These are phyloP conservation scores for Cadophora malorum DNA, from an alignment of 2,329 filamentous ascomycete genomes.

Conservation along the genomic window DNA sequence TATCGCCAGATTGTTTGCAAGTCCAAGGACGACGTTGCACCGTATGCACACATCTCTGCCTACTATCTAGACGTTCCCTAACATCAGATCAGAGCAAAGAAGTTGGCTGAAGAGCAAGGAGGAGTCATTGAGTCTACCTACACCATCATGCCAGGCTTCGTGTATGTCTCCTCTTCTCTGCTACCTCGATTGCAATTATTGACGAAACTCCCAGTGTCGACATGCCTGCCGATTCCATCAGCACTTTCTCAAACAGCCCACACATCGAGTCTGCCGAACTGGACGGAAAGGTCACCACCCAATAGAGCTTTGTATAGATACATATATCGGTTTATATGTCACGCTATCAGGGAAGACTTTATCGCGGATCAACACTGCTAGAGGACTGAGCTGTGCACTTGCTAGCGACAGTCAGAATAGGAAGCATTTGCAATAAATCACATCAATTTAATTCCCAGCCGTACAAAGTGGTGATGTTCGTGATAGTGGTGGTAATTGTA, in stretches of 20 bases:
- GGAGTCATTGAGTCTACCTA: conserved; percentile 87
- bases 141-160: conserved; percentile 84
- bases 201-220: conserved; percentile 63
- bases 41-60: conserved; percentile 21
- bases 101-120: conserved; percentile 75
- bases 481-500: too few relatives aligned
- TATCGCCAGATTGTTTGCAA: conserved; percentile 24
- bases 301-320: too few relatives aligned
- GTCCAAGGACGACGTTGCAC: conserved; percentile 23
- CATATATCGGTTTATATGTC: too few relatives aligned
- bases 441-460: too few relatives aligned
- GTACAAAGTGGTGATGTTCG: too few relatives aligned
- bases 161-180: conserved; percentile 63
- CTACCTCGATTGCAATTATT: neutral
- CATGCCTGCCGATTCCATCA: conserved; percentile 71
- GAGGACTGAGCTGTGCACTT: too few relatives aligned
- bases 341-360: too few relatives aligned
- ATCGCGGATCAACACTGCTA: too few relatives aligned
- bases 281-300: conserved; percentile 70
- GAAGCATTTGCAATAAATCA: neutral
- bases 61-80: conserved; percentile 49
- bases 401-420: neutral
- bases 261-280: conserved; percentile 77
- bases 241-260: conserved; percentile 70
- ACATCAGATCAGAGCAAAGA: conserved; percentile 70